A percentile compares a stretch with the other conserved stretches of the same genome.
These are phyloP conservation scores for Stenocarpella maydis DNA, from an alignment of 2,329 filamentous ascomycete genomes.

Conservation along the genomic window DNA sequence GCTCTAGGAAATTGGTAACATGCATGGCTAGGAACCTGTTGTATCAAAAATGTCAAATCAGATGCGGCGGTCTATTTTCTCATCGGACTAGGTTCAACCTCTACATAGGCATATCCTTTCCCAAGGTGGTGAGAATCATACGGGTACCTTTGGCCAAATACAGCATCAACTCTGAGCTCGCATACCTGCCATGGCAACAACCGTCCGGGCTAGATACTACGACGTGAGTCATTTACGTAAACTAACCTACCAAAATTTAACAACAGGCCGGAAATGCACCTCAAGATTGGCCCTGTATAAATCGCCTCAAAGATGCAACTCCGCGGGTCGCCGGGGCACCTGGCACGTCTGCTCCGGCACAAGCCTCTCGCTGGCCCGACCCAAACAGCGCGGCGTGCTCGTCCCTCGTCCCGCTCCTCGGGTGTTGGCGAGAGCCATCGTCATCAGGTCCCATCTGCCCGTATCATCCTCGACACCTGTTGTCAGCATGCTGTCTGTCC, in stretches of 20 bases:
- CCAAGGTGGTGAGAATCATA: no score
- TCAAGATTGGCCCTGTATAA: neutral
- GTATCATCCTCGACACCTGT: neutral
- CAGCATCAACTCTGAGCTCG: neutral
- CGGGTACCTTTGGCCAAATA: neutral
- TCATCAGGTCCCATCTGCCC: conserved; percentile 21
- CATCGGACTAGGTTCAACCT: no score
- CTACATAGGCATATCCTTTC: no score
- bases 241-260: no score
- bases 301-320: conserved; percentile 14
- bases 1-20: neutral
- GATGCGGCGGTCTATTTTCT: neutral
- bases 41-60: neutral
- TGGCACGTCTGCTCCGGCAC: neutral
- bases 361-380: neutral
- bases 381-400: neutral
- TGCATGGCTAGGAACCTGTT: neutral
- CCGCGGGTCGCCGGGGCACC: neutral
- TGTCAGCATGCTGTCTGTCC: no score
- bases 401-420: conserved; percentile 6
- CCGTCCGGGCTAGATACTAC: no score
- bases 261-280: neutral
- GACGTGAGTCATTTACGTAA: neutral
- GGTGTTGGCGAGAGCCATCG: conserved; percentile 11
- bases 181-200: no score